Evolutionary conservation across 495 filamentous ascomycete species (phyloP).

Genomic region (Annulohypoxylon nitens): DNA sequence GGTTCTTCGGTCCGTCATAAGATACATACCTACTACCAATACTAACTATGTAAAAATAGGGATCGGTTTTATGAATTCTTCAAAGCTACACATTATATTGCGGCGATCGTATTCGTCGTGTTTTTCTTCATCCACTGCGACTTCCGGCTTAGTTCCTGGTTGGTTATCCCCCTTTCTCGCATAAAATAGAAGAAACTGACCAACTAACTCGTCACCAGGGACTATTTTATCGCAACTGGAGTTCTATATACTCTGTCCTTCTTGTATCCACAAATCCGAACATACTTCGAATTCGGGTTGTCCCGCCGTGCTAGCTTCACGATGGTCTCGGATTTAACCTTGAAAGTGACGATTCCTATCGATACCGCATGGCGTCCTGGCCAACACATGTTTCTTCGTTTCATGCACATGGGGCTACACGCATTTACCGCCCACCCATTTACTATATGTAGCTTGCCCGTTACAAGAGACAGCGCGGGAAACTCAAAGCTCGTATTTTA

Average conservation of each 20-base stretch:
- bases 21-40: background rate
- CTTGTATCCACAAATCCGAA: constrained; percentile 58
- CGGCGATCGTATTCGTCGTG: constrained; percentile 65
- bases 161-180: constrained; percentile 26
- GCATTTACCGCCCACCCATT: constrained; percentile 81
- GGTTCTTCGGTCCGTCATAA: constrained; percentile 15
- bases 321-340: constrained; percentile 57
- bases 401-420: constrained; percentile 71
- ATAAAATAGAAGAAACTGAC: background rate
- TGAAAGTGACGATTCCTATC: constrained; percentile 63
- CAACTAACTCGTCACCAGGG: constrained; percentile 48
- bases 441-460: constrained; percentile 77
- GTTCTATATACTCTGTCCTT: constrained; percentile 63
- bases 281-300: constrained; percentile 60
- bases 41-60: constrained; percentile 46
- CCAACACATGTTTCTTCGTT: constrained; percentile 83
- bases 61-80: constrained; percentile 72
- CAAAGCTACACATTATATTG: constrained; percentile 67
- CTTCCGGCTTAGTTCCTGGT: constrained; percentile 68
- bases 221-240: constrained; percentile 71
- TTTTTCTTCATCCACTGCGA: constrained; percentile 73
- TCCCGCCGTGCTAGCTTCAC: constrained; percentile 59
- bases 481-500: constrained; percentile 43
- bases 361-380: constrained; percentile 78
- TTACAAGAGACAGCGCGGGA: constrained; percentile 28